A percentile compares a stretch with the other conserved stretches of the same genome.
Evolutionary conservation across 306 rosid genomes (phyloP).

Genomic region (Gastrolobium bilobum): DNA sequence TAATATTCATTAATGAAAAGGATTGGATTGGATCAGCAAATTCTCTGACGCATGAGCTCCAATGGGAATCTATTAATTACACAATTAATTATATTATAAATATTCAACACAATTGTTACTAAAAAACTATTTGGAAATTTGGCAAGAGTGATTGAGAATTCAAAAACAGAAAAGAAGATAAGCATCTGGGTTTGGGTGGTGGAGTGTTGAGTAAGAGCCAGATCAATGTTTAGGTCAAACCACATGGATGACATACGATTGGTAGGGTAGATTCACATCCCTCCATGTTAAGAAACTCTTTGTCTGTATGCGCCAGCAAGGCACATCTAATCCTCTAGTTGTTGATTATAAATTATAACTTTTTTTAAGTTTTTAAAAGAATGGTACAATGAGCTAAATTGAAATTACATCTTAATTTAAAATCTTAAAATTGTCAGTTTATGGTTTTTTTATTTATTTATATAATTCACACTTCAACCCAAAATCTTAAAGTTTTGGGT

Average conservation of each 20-base stretch:
- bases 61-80: not conserved
- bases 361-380: too few relatives aligned
- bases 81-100: not conserved
- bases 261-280: constrained; percentile 38
- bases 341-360: too few relatives aligned
- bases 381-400: too few relatives aligned
- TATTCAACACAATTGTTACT: not conserved
- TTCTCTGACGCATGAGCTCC: constrained; percentile 12
- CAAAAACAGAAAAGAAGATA: not conserved
- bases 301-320: not conserved
- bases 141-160: not conserved
- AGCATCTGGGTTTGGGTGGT: not conserved
- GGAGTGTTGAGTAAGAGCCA: constrained; percentile 10
- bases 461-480: too few relatives aligned
- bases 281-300: constrained; percentile 47
- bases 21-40: constrained; percentile 38
- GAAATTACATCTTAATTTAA: too few relatives aligned
- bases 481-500: too few relatives aligned
- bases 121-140: not conserved
- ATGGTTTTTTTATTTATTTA: too few relatives aligned
- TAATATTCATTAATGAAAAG: constrained; percentile 12
- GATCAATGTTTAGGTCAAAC: constrained; percentile 15
- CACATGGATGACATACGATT: constrained; percentile 48
- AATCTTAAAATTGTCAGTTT: too few relatives aligned
- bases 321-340: too few relatives aligned